These are phyloP conservation scores for Elsinoe ampelina DNA, from an alignment of 2,329 filamentous ascomycete species.

Conservation along the genomic window DNA sequence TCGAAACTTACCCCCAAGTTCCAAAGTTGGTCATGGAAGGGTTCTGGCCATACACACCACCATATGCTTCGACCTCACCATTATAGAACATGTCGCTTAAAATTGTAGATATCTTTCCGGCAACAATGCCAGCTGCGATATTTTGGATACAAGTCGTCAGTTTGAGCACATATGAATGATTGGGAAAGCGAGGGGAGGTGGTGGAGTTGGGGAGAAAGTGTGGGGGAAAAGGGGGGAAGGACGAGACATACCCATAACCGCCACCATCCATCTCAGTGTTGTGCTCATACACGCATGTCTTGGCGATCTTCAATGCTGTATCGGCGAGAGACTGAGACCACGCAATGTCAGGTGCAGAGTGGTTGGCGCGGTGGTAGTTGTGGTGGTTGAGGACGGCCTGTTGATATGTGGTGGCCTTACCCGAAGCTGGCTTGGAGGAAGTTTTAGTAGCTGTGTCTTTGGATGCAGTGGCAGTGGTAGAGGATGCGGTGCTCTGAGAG, in stretches of 20 bases:
- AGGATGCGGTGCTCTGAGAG: neutral
- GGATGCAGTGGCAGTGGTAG: neutral
- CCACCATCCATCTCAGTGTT: constrained; percentile 55
- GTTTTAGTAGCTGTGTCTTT: constrained; percentile 12
- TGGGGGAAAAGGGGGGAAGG: too few relatives aligned
- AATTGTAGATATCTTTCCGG: constrained; percentile 53
- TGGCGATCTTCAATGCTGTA: constrained; percentile 56
- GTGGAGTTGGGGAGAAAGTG: too few relatives aligned
- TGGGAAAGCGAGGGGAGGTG: too few relatives aligned
- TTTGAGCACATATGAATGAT: too few relatives aligned
- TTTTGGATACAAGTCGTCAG: constrained; percentile 52
- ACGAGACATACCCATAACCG: constrained; percentile 62
- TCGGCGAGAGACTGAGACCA: constrained; percentile 58
- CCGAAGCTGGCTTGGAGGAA: constrained; percentile 12
- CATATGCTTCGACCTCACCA: constrained; percentile 55
- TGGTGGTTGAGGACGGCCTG: constrained; percentile 57
- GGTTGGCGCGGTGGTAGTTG: constrained; percentile 78
- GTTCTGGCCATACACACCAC: constrained; percentile 49
- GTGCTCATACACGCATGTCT: constrained; percentile 63
- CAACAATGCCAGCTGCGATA: constrained; percentile 59
- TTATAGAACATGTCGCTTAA: constrained; percentile 87
- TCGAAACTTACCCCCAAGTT: constrained; percentile 64
- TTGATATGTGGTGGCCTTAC: constrained; percentile 22
- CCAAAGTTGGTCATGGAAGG: constrained; percentile 56
- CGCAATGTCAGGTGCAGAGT: constrained; percentile 55